phyloP scores from a whole-genome alignment of 2,329 filamentous ascomycete species.

The Aspergillus floridensis region DNA sequence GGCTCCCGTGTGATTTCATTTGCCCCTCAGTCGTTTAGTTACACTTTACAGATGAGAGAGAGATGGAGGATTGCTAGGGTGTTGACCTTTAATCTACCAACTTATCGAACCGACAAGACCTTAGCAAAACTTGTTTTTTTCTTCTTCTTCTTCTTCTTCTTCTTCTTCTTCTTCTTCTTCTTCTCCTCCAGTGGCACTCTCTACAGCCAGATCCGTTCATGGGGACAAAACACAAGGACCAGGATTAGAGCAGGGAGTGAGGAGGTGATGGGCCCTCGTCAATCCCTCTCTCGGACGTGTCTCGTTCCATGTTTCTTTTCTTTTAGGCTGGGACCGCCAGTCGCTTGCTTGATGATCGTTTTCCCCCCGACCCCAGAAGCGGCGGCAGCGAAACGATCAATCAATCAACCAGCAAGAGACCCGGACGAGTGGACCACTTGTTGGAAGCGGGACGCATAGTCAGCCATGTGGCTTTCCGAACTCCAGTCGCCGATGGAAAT shows the following conservation, averaged over 20 bases:
- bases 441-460: conserved; percentile 4
- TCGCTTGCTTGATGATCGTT: not conserved
- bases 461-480: conserved; percentile 17
- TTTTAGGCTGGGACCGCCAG: not conserved
- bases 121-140: not conserved
- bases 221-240: not conserved
- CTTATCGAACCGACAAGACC: not conserved
- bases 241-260: not conserved
- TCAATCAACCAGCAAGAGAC: not conserved
- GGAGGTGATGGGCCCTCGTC: not conserved
- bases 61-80: not conserved
- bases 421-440: conserved; percentile 3
- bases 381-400: not conserved
- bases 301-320: not conserved
- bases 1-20: conserved; percentile 5
- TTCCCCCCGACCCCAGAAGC: not conserved
- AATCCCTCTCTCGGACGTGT: not conserved
- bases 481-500: not conserved
- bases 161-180: not conserved
- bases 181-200: too few species aligned
- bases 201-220: too few species aligned
- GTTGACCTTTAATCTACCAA: not conserved
- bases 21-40: not conserved
- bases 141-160: not conserved
- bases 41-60: not conserved